Percentiles rank a stretch among this genome's conserved stretches.
Conservation (phyloP, 495 filamentous ascomycete species). For the Aspergillus saccharolyticus region DNA sequence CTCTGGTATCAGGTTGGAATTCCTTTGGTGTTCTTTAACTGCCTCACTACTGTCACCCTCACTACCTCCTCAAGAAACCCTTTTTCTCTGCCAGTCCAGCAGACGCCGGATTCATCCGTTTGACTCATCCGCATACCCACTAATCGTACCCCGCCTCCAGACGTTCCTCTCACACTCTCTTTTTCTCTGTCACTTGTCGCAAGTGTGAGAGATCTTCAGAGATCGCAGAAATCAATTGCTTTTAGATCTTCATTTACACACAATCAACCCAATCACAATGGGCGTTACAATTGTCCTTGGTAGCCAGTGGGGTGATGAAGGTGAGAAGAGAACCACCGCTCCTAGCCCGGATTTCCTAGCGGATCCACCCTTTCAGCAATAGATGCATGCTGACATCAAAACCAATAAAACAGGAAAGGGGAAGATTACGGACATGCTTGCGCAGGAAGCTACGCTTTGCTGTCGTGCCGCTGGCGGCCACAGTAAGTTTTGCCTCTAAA, state of each 20-base stretch:
- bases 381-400: conserved; percentile 6
- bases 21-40: conserved; percentile 4
- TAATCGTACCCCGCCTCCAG: background rate
- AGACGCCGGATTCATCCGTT: background rate
- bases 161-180: background rate
- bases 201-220: background rate
- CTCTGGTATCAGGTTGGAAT: conserved; percentile 9
- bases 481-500: conserved; percentile 37
- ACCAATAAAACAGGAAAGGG: conserved; percentile 49
- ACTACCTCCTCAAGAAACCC: background rate
- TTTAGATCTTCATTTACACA: background rate
- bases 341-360: background rate
- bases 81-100: background rate
- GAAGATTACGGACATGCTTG: conserved; percentile 65
- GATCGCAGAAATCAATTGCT: background rate
- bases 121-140: conserved; percentile 1
- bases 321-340: conserved; percentile 21
- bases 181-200: background rate
- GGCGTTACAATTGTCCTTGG: conserved; percentile 57
- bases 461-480: conserved; percentile 64
- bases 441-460: conserved; percentile 52
- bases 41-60: background rate
- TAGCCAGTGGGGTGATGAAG: conserved; percentile 68
- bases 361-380: background rate
- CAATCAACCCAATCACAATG: conserved; percentile 30